Evolutionary conservation across 2,329 filamentous ascomycete species (phyloP), one percentile per base, ranked within the genome.

Genomic region (Tolypocladium album): DNA sequence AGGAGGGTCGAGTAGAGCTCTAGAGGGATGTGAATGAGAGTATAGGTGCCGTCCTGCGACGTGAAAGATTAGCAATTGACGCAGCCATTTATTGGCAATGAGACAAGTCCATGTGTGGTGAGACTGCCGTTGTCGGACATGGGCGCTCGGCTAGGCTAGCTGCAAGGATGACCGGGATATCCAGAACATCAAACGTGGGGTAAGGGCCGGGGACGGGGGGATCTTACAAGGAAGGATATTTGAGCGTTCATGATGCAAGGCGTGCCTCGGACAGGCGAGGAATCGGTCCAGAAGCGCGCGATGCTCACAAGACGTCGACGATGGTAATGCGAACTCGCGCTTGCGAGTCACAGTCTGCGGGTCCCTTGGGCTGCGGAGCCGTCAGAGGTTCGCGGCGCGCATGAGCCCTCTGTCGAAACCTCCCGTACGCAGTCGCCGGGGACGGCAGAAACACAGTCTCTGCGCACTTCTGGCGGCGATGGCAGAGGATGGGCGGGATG

Each of bases 21-120:
- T 62, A 95, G 78, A 1, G 93, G 92, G 61, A 97, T 92, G 73
- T 97, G 92, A 69, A 97, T 91, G 62, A 99, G 81, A 68, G 87
- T 91, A 67, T 96, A 85, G 64, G 87, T 88, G 66, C 91, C 91
- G 69, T 96, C 88, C 94, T 97, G 50, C 50, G 31, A 55, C 20
- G 31, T 20, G 22, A 5, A 13, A 12, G 3, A 38, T 55, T 22
- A 55, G 50, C 3, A 22, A 11, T 38, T 38, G 17, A n/a, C 1
- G 50, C 20, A 2, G 50, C 50, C 50, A n/a, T 17, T 15, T 13
- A 76, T 13, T 34, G n/a, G 11, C 11, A n/a, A 17, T 38, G 34
- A 36, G 45, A 38, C 7, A 4, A 31, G 27, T 17, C 24, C 13
- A 50, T 13, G 13, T 20, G 47, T 50, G 47, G 13, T 20, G 47